Conservation (phyloP, 306 rosid genomes). For the Elaeagnus macrophylla region DNA sequence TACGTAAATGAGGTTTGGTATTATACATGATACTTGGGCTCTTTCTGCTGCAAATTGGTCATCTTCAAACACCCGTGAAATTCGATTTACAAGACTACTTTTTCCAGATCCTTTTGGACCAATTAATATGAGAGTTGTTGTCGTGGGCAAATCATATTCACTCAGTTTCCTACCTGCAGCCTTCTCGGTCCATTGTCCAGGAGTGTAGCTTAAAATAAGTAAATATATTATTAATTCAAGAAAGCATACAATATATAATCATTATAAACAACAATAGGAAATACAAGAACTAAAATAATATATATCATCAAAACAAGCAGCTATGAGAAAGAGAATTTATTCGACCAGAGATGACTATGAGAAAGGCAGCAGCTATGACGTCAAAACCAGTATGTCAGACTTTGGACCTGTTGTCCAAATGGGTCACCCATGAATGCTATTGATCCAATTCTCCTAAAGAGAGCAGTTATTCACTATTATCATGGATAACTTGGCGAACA, state of each 20-base stretch:
- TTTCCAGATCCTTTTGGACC: conserved; percentile 88
- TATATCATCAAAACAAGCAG: background rate
- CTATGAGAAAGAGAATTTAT: background rate
- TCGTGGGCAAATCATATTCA: conserved; percentile 68
- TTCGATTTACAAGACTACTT: conserved; percentile 79
- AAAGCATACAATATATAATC: conserved; percentile 11
- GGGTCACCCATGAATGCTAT: no score
- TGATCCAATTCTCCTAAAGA: no score
- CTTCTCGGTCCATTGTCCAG: conserved; percentile 66
- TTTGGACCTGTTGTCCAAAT: no score
- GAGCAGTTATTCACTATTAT: no score
- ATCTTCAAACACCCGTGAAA: conserved; percentile 56
- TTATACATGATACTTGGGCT: conserved; percentile 84
- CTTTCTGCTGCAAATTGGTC: conserved; percentile 55
- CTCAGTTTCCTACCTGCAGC: conserved; percentile 35
- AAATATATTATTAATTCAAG: conserved; percentile 17
- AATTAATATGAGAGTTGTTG: conserved; percentile 55
- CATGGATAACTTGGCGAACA: no score
- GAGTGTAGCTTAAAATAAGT: conserved; percentile 48
- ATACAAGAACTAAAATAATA: background rate
- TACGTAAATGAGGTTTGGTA: conserved; percentile 5
- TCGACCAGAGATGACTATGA: no score
- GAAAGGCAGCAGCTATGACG: no score
- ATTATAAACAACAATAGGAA: background rate
- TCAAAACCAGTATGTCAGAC: no score